Evolutionary conservation across 495 filamentous ascomycete species (phyloP), one percentile per base, ranked within the genome.

Genomic region (Endocarpon pusillum): DNA sequence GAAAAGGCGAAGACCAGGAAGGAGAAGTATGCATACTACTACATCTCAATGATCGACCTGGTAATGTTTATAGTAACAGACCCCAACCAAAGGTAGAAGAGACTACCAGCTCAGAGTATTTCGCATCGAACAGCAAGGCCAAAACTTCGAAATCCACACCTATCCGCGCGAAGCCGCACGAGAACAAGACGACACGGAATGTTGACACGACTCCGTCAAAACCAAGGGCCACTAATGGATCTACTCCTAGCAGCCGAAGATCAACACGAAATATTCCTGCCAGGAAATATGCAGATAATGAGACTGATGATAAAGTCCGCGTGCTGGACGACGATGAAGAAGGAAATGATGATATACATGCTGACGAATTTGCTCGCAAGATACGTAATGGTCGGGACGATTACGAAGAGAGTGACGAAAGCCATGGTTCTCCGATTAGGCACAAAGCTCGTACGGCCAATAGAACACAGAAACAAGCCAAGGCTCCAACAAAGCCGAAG

Each of bases 321-420:
- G 37, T 72, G 34, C 67, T 75, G 6, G 60, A 64, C 22, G 76
- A 75, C 33, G 70, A 66, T 34, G 56, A 61, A n/a, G 69, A 78
- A 34, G 77, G 64, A 3, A 72, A 63, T 9, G 79, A 84, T 38
- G 79, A 86, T 42, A 78, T 84, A 11, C 78, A 75, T 46, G 71
- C 69, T 1, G 67, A 69, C 0, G 75, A 78, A 32, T 70, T 66
- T 36, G 55, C 57, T 29, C 51, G 50, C 32, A 80, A 73, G 39
- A 49, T 42, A 24, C 52, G 66, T 23, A 76, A 71, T 46, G 70
- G 69, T 26, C 73, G 76, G 35, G 78, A 81, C 42, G 73, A 78
- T 43, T 78, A 76, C 29, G 75, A 81, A 21, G 66, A 59, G 18
- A 73, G 73, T 36, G 66, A 70, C 23, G 66, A 71, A 21, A 73